Base-by-base conservation (phyloP, 1,284 basidiomycete genomes). In the Violaceomyces palustris region DNA sequence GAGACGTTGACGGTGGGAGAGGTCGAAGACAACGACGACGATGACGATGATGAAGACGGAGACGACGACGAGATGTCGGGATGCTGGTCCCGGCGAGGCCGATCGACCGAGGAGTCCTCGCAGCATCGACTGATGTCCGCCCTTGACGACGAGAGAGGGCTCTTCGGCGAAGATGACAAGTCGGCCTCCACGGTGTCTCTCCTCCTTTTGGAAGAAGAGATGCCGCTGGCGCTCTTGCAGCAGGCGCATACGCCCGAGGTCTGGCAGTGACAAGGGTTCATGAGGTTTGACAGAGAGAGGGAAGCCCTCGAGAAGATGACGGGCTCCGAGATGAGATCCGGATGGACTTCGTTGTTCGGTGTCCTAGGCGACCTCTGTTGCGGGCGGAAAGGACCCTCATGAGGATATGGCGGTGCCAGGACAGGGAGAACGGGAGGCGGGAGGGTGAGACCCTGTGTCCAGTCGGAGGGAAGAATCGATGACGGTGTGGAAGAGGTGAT, bases 221-320 rank as follows among this genome's bases (percentile, higher is more conserved):
- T 3, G 12, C 17, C 8, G 35, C 29, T 51, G 42, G 7, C 39
- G 46, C n/a, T n/a, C n/a, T n/a, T n/a, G 35, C 62, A 65, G 39
- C 59, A 62, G 0, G 38, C 42, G 23, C 59, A 62, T 8, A 49
- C 25, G 9, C 55, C 46, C 7, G 49, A 43, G 33, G 46, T 50
- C 33, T 58, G 47, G 25, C 64, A 67, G 8, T 42, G 46, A 29
- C 65, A 66, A 8, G 65, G 65, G 22, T 67, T 67, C 45, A 67
- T 60, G 24, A 67, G 46, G 21, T 45, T 56, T 8, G 58, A 56
- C 3, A 67, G 59, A 19, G 61, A 63, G 6, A 63, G 50, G 10
- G 60, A n/a, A n/a, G n/a, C n/a, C n/a, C n/a, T n/a, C n/a, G n/a
- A n/a, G n/a, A n/a, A n/a, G n/a, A n/a, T n/a, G n/a, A n/a, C n/a